Evolutionary conservation across 1,284 basidiomycete species (phyloP).

Genomic region (Pyrrhoderma noxium): DNA sequence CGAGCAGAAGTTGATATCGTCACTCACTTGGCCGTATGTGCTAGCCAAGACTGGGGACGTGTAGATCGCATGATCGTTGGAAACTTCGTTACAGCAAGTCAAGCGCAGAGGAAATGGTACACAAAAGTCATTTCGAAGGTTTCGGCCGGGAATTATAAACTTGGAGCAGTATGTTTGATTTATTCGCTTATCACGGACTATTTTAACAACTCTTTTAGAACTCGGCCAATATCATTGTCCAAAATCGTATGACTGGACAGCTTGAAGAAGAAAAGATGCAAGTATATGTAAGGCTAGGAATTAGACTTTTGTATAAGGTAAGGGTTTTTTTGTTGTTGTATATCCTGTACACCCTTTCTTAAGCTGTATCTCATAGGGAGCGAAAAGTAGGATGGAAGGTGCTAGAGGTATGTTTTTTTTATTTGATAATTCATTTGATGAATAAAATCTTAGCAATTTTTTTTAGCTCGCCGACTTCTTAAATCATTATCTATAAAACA

Average conservation of each 20-base stretch:
- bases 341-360: neutral
- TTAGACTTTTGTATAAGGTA: constrained; percentile 86
- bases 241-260: constrained; percentile 86
- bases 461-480: constrained; percentile 65
- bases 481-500: constrained; percentile 93
- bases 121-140: constrained; percentile 85
- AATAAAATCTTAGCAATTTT: constrained; percentile 4
- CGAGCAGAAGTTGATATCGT: constrained; percentile 92
- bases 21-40: constrained; percentile 90
- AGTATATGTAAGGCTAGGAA: constrained; percentile 90
- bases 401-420: constrained; percentile 53
- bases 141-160: constrained; percentile 77
- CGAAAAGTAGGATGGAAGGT: constrained; percentile 86
- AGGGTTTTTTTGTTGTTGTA: constrained; percentile 15
- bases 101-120: constrained; percentile 97
- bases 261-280: constrained; percentile 98
- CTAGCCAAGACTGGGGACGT: constrained; percentile 85
- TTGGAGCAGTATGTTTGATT: constrained; percentile 68
- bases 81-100: constrained; percentile 93
- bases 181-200: constrained; percentile 11
- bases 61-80: constrained; percentile 86
- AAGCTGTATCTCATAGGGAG: too few species aligned
- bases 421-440: constrained; percentile 1
- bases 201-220: constrained; percentile 41
- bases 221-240: constrained; percentile 94